A percentile compares a stretch with the other conserved stretches of the same genome.
Conservation (phyloP, 139 green algal genomes). For the Chlorella sorokiniana region DNA sequence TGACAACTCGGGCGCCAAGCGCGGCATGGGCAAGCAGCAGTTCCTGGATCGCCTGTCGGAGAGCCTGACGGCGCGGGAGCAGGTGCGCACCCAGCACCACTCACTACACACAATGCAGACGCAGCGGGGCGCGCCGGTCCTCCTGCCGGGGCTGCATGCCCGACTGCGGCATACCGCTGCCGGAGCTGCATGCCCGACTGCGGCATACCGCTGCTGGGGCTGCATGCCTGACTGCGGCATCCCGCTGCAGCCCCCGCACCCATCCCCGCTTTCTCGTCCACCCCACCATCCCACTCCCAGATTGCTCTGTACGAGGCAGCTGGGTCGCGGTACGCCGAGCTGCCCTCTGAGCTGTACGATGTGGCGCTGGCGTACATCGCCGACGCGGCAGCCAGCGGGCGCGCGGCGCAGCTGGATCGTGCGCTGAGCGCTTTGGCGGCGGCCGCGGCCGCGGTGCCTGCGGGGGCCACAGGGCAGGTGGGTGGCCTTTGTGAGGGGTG, state of each 20-base stretch:
- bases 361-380: conserved; percentile 46
- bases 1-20: neutral
- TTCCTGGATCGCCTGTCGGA: conserved; percentile 32
- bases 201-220: too few species aligned
- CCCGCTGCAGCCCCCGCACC: neutral
- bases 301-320: conserved; percentile 34
- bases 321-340: conserved; percentile 11
- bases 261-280: neutral
- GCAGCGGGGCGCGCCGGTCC: too few species aligned
- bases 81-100: too few species aligned
- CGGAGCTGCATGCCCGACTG: too few species aligned
- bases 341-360: conserved; percentile 46
- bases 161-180: too few species aligned
- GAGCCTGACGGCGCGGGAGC: conserved; percentile 43
- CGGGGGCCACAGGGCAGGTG: conserved; percentile 8
- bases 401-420: conserved; percentile 10
- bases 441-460: neutral
- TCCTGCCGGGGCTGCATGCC: too few species aligned
- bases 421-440: conserved; percentile 33
- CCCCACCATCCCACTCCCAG: conserved; percentile 1
- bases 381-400: neutral
- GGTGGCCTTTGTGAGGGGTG: too few species aligned
- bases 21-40: conserved; percentile 27
- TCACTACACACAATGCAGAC: too few species aligned
- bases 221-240: too few species aligned